These are phyloP conservation scores for Syncephalastrum sp. DNA, from an alignment of 371 early-diverging fungal genomes.

Conservation along the genomic window DNA sequence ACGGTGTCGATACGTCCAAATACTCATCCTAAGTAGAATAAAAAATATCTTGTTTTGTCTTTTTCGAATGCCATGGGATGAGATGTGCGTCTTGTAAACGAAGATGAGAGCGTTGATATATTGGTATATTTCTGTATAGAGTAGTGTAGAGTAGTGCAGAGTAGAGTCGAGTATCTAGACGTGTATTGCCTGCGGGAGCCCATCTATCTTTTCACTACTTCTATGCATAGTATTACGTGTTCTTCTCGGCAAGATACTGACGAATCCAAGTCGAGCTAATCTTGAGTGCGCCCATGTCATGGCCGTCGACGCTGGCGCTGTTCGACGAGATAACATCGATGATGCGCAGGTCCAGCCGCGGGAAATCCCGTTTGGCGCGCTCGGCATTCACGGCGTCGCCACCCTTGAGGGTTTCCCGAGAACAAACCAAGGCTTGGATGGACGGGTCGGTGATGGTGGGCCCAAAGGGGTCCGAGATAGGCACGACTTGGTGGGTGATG, in stretches of 20 bases:
- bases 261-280: slow-evolving; percentile 74
- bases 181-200: no score
- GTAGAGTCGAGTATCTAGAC: no score
- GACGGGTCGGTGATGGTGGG: slow-evolving; percentile 80
- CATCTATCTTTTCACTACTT: slow-evolving; percentile 4
- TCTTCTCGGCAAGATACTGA: slow-evolving; percentile 26
- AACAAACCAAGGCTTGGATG: slow-evolving; percentile 84
- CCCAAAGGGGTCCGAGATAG: slow-evolving; percentile 76
- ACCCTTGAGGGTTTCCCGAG: slow-evolving; percentile 81
- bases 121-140: no score
- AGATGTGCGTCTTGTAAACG: no score
- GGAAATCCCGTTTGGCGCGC: slow-evolving; percentile 46
- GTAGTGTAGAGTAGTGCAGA: no score
- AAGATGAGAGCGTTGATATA: no score
- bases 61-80: no score
- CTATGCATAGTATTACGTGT: neutral
- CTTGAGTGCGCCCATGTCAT: slow-evolving; percentile 55
- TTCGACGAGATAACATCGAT: slow-evolving; percentile 74
- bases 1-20: slow-evolving; percentile 65
- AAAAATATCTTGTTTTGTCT: no score
- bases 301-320: slow-evolving; percentile 24
- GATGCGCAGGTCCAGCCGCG: slow-evolving; percentile 64
- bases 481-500: slow-evolving; percentile 41
- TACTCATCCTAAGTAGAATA: slow-evolving; percentile 26
- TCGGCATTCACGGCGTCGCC: slow-evolving; percentile 71